Evolutionary conservation across 495 filamentous ascomycete species (phyloP).

Genomic region (Penicillium macrosclerotiorum): DNA sequence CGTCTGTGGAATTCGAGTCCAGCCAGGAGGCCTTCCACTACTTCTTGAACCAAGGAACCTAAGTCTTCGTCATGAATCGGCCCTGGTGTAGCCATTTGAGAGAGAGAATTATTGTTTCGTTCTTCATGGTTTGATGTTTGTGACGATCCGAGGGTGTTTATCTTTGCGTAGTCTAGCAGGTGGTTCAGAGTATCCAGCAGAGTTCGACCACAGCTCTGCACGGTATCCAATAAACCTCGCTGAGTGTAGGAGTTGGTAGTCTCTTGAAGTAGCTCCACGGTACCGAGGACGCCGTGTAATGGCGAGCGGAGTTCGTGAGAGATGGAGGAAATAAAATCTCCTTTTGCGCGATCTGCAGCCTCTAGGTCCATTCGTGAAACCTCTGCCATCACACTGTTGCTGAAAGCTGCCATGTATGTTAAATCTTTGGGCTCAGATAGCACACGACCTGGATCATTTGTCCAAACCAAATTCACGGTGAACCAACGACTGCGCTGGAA

Average conservation of each 20-base stretch:
- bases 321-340: conserved; percentile 70
- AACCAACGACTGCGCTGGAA: conserved; percentile 60
- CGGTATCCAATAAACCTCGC: conserved; percentile 11
- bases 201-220: conserved; percentile 17
- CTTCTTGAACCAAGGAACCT: conserved; percentile 33
- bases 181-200: conserved; percentile 24
- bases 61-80: conserved; percentile 29
- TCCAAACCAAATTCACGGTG: conserved; percentile 57
- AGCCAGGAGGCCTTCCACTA: conserved; percentile 30
- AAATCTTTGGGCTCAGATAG: conserved; percentile 48
- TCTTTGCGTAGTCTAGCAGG: conserved; percentile 58
- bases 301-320: conserved; percentile 73
- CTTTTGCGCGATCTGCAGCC: conserved; percentile 50
- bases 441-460: conserved; percentile 27
- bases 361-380: conserved; percentile 52
- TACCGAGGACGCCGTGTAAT: conserved; percentile 65
- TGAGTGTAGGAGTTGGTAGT: conserved; percentile 6
- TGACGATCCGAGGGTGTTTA: conserved; percentile 40
- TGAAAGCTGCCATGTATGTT: conserved; percentile 57
- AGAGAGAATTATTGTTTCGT: background rate
- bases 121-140: background rate
- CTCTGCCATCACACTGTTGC: conserved; percentile 65
- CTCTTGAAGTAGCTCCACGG: conserved; percentile 52
- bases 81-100: conserved; percentile 13
- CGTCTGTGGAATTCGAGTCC: conserved; percentile 20